These are phyloP conservation scores for Chaetomium fimeti DNA, from an alignment of 495 filamentous ascomycete genomes.

Conservation along the genomic window DNA sequence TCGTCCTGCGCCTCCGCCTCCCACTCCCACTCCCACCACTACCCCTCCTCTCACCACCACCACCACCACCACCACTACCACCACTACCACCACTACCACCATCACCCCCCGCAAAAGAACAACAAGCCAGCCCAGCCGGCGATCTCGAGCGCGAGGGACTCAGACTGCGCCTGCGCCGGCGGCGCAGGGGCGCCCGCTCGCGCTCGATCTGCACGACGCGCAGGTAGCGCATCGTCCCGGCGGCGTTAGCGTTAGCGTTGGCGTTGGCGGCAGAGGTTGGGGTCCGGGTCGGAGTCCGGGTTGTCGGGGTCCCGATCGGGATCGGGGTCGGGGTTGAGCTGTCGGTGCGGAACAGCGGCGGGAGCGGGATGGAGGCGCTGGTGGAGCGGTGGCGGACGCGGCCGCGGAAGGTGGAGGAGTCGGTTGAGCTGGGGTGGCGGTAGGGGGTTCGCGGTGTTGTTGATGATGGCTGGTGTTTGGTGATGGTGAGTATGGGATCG, in stretches of 20 bases:
- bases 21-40: background rate
- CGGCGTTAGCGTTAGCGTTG: background rate
- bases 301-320: too few species aligned
- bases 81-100: background rate
- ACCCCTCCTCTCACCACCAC: background rate
- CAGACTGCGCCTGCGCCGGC: slow-evolving; percentile 22
- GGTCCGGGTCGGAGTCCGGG: background rate
- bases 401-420: slow-evolving; percentile 43
- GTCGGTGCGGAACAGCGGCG: background rate
- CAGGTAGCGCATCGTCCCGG: slow-evolving; percentile 3
- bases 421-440: slow-evolving; percentile 31
- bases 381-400: slow-evolving; percentile 42
- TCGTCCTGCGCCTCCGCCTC: slow-evolving; percentile 24
- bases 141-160: slow-evolving; percentile 26
- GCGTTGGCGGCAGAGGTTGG: background rate
- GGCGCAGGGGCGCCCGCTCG: background rate
- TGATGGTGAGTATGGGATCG: background rate
- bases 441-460: slow-evolving; percentile 13
- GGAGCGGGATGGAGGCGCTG: slow-evolving; percentile 16
- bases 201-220: slow-evolving; percentile 4
- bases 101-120: too few species aligned
- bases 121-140: background rate
- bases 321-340: background rate
- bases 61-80: background rate
- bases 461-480: background rate